Evolutionary conservation across 371 early-diverging fungal species (phyloP).

Genomic region (Mortierella sp.): DNA sequence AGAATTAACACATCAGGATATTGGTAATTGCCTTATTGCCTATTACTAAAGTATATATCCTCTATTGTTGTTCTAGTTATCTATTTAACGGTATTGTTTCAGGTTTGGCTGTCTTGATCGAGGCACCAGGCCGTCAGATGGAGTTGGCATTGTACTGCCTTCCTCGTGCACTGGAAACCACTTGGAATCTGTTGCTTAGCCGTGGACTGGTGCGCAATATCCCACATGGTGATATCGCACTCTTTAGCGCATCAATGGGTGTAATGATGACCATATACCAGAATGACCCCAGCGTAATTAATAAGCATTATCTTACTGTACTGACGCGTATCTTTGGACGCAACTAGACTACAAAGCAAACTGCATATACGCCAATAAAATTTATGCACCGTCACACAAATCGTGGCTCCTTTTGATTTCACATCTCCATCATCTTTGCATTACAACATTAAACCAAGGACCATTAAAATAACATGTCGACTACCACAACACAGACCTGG

Average conservation of each 20-base stretch:
- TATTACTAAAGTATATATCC: neutral
- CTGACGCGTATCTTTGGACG: constrained; percentile 89
- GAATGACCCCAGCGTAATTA: constrained; percentile 79
- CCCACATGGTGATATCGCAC: constrained; percentile 67
- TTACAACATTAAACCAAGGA: neutral
- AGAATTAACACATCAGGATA: neutral
- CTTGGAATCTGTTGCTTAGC: constrained; percentile 68
- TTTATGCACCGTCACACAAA: neutral
- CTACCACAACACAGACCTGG: constrained; percentile 22
- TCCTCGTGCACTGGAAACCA: constrained; percentile 82
- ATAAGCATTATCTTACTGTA: constrained; percentile 78
- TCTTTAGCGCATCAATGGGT: constrained; percentile 84
- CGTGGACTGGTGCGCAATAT: constrained; percentile 56
- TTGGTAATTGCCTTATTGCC: neutral
- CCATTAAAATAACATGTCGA: constrained; percentile 6
- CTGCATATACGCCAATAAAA: neutral
- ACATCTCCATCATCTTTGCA: constrained; percentile 1
- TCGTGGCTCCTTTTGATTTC: neutral
- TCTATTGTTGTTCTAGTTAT: constrained; percentile 51
- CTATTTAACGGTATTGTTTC: constrained; percentile 74
- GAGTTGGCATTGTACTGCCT: constrained; percentile 89
- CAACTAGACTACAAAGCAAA: constrained; percentile 62
- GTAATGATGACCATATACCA: constrained; percentile 88
- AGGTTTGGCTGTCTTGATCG: constrained; percentile 80
- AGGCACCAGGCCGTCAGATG: constrained; percentile 80